Evolutionary conservation across 2,329 filamentous ascomycete genomes (phyloP).

Genomic region (Alternaria postmessia): DNA sequence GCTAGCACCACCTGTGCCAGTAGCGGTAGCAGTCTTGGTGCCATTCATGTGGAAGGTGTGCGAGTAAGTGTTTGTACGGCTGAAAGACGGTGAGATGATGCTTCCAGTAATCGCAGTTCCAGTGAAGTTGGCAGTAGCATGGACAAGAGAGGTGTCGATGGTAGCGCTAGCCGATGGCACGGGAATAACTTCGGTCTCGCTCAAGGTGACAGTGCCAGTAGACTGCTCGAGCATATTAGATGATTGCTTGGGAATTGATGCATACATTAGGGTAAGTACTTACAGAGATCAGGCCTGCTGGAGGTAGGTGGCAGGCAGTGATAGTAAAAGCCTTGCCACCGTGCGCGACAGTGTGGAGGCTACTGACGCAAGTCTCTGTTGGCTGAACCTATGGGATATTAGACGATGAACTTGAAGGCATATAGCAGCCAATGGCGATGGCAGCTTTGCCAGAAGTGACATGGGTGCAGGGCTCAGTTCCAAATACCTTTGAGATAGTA

Average conservation of each 20-base stretch:
- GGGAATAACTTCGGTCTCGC: background rate
- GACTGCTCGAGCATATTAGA: background rate
- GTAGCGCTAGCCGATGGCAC: background rate
- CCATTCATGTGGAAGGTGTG: background rate
- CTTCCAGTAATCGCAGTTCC: background rate
- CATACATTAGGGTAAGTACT: background rate
- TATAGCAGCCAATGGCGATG: background rate
- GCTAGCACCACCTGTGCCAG: slow-evolving; percentile 3
- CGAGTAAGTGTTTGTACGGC: background rate
- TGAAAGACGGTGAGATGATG: background rate
- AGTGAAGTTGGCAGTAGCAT: slow-evolving; percentile 3
- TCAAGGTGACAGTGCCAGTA: background rate
- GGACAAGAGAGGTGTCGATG: background rate
- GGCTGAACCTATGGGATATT: background rate
- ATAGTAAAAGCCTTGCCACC: background rate
- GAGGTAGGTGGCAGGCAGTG: background rate
- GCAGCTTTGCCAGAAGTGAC: background rate
- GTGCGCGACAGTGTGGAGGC: background rate
- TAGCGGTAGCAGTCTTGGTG: background rate
- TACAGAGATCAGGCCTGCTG: background rate
- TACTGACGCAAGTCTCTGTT: background rate
- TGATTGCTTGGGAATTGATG: background rate
- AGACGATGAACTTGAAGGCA: background rate
- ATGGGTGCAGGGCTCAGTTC: background rate
- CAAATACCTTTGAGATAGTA: background rate